Percentiles rank a stretch among this genome's conserved stretches.
Evolutionary conservation across 1,284 basidiomycete genomes (phyloP).

Genomic region (Fomitopsis betulina): DNA sequence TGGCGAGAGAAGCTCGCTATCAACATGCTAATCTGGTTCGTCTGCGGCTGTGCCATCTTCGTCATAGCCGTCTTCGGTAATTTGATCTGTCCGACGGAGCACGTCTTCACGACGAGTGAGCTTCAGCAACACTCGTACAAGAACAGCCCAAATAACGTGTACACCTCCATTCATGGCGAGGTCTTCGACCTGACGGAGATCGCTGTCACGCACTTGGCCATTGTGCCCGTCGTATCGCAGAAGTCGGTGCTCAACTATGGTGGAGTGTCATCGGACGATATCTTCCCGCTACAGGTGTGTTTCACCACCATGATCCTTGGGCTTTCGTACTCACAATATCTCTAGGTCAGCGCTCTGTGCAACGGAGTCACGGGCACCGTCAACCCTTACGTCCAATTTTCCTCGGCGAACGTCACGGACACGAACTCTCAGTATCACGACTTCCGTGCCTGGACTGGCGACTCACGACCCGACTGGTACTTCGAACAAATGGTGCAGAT

Average conservation of each 20-base stretch:
- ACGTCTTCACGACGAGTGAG: constrained; percentile 83
- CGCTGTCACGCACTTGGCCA: constrained; percentile 56
- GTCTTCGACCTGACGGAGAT: constrained; percentile 79
- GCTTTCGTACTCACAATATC: constrained; percentile 6
- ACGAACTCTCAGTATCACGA: constrained; percentile 89
- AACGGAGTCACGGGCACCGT: constrained; percentile 68
- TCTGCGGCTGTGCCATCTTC: constrained; percentile 85
- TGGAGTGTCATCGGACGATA: constrained; percentile 67
- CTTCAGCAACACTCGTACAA: constrained; percentile 67
- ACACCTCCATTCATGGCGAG: constrained; percentile 86
- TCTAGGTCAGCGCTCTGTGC: constrained; percentile 87
- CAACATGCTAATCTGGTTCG: constrained; percentile 95
- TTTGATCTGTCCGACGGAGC: constrained; percentile 92
- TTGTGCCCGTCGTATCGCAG: constrained; percentile 72
- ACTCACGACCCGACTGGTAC: constrained; percentile 97
- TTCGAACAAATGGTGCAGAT: constrained; percentile 88
- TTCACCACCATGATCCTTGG: constrained; percentile 14
- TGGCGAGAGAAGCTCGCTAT: constrained; percentile 98
- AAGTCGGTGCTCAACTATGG: constrained; percentile 84
- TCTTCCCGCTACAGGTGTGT: constrained; percentile 91
- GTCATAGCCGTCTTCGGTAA: constrained; percentile 88
- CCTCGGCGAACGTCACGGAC: constrained; percentile 79
- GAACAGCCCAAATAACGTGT: constrained; percentile 70
- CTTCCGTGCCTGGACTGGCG: constrained; percentile 84
- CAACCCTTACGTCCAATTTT: constrained; percentile 81